These are phyloP conservation scores for Saccharum officinarum DNA, from an alignment of 176 grass and related monocot species.

Conservation along the genomic window DNA sequence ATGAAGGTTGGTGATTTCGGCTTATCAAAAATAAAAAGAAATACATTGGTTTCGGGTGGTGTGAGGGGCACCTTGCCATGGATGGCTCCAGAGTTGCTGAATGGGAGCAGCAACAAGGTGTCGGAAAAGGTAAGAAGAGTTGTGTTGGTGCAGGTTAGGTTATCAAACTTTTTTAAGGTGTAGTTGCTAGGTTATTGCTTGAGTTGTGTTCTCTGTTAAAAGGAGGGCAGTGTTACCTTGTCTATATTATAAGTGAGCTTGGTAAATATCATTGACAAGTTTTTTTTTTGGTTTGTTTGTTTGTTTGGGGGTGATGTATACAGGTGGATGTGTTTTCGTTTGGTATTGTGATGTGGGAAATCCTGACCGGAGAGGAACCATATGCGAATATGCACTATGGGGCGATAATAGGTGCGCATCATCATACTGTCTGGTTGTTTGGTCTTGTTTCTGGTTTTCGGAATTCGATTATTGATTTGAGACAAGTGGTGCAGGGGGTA, in stretches of 20 bases:
- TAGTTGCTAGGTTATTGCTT: no score
- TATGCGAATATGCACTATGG: conserved; percentile 96
- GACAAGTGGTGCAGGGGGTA: conserved; percentile 46
- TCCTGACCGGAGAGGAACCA: conserved; percentile 81
- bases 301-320: not conserved
- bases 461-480: not conserved
- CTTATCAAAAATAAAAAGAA: conserved; percentile 89
- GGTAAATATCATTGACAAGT: no score
- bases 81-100: conserved; percentile 90
- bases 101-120: conserved; percentile 85
- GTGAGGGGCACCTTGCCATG: conserved; percentile 84
- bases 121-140: conserved; percentile 69
- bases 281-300: no score
- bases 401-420: conserved; percentile 72
- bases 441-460: not conserved
- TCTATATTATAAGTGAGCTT: not conserved
- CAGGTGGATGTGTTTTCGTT: conserved; percentile 96
- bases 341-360: conserved; percentile 93
- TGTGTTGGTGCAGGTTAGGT: not conserved
- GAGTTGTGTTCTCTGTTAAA: no score
- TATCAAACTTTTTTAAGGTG: not conserved
- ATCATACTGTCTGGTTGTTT: not conserved
- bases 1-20: conserved; percentile 89
- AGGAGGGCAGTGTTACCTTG: not conserved
- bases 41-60: conserved; percentile 87